Evolutionary conservation across 1,139 yeast genomes (phyloP).

Genomic region (Suzukiozyma palmioleophila): DNA sequence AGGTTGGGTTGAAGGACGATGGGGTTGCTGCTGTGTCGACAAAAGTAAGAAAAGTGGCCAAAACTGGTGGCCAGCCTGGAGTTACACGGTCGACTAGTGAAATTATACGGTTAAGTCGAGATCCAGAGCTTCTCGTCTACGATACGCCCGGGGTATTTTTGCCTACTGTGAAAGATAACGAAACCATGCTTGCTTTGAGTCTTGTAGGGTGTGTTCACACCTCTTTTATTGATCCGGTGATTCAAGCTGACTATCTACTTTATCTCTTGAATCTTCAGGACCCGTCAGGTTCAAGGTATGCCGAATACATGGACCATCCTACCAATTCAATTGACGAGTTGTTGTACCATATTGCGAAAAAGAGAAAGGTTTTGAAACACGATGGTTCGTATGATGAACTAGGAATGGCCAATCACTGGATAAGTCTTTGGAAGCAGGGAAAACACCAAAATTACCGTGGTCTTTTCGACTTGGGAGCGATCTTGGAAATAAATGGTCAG

Average conservation of each 20-base stretch:
- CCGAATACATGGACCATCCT: slow-evolving; percentile 51
- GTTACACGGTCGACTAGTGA: slow-evolving; percentile 81
- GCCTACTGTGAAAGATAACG: slow-evolving; percentile 63
- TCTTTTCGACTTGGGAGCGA: slow-evolving; percentile 35
- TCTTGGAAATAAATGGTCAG: slow-evolving; percentile 24
- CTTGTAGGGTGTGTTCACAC: slow-evolving; percentile 76
- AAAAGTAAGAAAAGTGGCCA: slow-evolving; percentile 63
- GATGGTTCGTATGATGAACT: slow-evolving; percentile 45
- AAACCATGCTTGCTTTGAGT: slow-evolving; percentile 73
- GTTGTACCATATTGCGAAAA: slow-evolving; percentile 49
- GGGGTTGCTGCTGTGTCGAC: slow-evolving; percentile 18
- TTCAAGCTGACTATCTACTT: slow-evolving; percentile 82
- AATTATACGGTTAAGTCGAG: slow-evolving; percentile 56
- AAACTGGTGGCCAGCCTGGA: slow-evolving; percentile 88
- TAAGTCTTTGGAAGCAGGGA: slow-evolving; percentile 66
- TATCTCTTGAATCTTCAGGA: slow-evolving; percentile 67
- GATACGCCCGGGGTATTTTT: slow-evolving; percentile 94
- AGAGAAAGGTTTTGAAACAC: slow-evolving; percentile 28
- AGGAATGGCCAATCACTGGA: slow-evolving; percentile 67
- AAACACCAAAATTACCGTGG: slow-evolving; percentile 28
- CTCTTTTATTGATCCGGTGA: slow-evolving; percentile 70
- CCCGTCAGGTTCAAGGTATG: slow-evolving; percentile 41
- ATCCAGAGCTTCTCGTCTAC: slow-evolving; percentile 67
- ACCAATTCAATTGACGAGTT: slow-evolving; percentile 72
- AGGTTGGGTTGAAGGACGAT: slow-evolving; percentile 36